A percentile compares a stretch with the other conserved stretches of the same genome.
Conservation (phyloP, 228 moss, liverwort and hornwort genomes). For the Sphagnum fallax region DNA sequence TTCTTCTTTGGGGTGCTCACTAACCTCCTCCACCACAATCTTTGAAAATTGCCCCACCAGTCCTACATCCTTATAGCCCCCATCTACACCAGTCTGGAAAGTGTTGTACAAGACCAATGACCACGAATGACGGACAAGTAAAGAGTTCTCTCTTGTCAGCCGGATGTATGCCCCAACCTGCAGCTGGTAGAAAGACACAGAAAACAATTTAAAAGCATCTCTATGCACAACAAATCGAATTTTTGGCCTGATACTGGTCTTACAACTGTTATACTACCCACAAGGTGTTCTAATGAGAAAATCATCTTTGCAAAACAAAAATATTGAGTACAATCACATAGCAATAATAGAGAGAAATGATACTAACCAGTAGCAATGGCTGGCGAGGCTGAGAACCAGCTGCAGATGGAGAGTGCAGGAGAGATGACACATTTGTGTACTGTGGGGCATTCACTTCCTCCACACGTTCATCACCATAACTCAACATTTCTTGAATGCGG, state of each 20-base stretch:
- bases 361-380: conserved; percentile 22
- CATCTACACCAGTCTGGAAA: conserved; percentile 49
- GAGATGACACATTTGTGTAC: conserved; percentile 33
- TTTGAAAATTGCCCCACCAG: conserved; percentile 16
- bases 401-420: conserved; percentile 28
- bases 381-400: conserved; percentile 29
- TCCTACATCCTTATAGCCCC: conserved; percentile 29
- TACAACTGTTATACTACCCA: too few relatives aligned
- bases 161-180: conserved; percentile 66
- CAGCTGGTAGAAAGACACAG: conserved; percentile 18
- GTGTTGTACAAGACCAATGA: conserved; percentile 84
- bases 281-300: too few relatives aligned
- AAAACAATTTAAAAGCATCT: background rate
- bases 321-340: too few relatives aligned
- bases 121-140: conserved; percentile 89
- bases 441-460: conserved; percentile 71
- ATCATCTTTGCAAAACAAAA: too few relatives aligned
- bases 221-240: too few relatives aligned
- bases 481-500: conserved; percentile 67
- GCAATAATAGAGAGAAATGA: too few relatives aligned
- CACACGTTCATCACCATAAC: conserved; percentile 64
- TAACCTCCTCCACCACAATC: conserved; percentile 50
- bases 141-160: conserved; percentile 57
- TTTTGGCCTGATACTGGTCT: too few relatives aligned
- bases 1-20: conserved; percentile 36